Base-by-base conservation (phyloP, 768 basidiomycete genomes). In the Dacryopinax primogenitus region DNA sequence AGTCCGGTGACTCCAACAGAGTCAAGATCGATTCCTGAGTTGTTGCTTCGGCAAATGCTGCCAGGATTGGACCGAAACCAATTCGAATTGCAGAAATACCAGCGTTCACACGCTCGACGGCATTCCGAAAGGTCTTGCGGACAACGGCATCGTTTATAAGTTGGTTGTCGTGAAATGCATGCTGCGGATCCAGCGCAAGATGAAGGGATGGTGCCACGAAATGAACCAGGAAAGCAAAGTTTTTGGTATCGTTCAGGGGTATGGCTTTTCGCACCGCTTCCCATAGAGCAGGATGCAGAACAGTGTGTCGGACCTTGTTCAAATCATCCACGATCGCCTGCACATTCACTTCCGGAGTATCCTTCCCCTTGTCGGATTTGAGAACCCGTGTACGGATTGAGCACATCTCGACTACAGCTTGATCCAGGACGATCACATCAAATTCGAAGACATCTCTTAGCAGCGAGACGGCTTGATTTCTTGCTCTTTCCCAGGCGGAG, bases 41-140 rank as follows among this genome's bases (percentile, higher is more conserved):
- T 68, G 51, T 28, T 58, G 51, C 81, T 71, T 90, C 83, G 18
- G 86, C 81, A 70, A 86, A 85, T 33, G 80, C 80, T 12, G 84
- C 83, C 62, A 93, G 75, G 18, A 80, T 77, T 34, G 82, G 79
- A 0, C 82, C 74, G 69, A 94, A 86, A 0, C 86, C 86, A 30
- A 79, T 77, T 67, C 85, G 82, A 30, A 89, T 80, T 36, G 13
- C 64, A 66, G 74, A 75, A 76, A 3, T 73, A 67, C 16, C 70
- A 7, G 13, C 51, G 18, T 58, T 58, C 26, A 58, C 30, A 3
- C 51, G 47, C 11, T 64, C 66, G 44, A 62, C 45, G 2, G 39
- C 62, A 34, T 58, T 66, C 1, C 66, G 63, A 21, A 30, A 58
- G 6, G 35, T 36, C 26, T 64, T 66, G 3, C 47, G 62, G n/a